Conservation (phyloP, 208 protist species). For the Trypanosoma congolense region DNA sequence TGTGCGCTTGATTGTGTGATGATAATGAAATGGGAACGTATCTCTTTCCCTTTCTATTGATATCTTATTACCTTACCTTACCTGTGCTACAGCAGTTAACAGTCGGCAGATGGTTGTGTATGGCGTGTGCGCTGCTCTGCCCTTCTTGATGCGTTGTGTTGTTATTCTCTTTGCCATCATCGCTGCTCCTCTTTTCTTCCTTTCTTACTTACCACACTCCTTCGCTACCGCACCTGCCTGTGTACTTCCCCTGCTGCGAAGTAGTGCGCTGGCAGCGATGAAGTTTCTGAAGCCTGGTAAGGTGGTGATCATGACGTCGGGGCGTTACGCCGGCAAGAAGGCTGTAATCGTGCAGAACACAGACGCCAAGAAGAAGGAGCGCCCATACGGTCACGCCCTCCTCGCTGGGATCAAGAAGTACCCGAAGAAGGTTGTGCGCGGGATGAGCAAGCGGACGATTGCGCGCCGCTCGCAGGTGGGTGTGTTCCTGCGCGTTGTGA, state of each 20-base stretch:
- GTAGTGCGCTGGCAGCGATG: slow-evolving; percentile 31
- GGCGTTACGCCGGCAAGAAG: slow-evolving; percentile 97
- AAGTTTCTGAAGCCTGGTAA: slow-evolving; percentile 97
- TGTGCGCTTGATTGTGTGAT: not conserved
- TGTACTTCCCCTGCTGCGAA: not conserved
- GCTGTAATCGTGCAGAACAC: slow-evolving; percentile 97
- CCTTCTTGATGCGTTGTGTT: no score
- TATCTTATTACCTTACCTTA: no score
- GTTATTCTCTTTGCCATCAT: no score
- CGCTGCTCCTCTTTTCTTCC: not conserved
- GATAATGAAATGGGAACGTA: not conserved
- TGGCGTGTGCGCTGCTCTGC: no score
- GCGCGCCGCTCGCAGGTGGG: slow-evolving; percentile 89
- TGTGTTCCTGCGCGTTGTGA: slow-evolving; percentile 97
- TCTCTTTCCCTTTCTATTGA: no score
- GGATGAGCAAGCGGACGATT: slow-evolving; percentile 94
- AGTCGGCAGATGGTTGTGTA: no score
- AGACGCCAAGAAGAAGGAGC: slow-evolving; percentile 86
- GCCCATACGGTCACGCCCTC: slow-evolving; percentile 93
- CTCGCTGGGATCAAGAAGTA: slow-evolving; percentile 95
- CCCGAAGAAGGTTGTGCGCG: slow-evolving; percentile 92
- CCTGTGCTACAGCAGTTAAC: no score
- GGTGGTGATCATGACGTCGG: slow-evolving; percentile 96
- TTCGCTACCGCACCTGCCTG: slow-evolving; percentile 3
- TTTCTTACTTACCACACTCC: not conserved